phyloP scores from a whole-genome alignment of 257 asterid genomes.

The Ehretia macrophylla region DNA sequence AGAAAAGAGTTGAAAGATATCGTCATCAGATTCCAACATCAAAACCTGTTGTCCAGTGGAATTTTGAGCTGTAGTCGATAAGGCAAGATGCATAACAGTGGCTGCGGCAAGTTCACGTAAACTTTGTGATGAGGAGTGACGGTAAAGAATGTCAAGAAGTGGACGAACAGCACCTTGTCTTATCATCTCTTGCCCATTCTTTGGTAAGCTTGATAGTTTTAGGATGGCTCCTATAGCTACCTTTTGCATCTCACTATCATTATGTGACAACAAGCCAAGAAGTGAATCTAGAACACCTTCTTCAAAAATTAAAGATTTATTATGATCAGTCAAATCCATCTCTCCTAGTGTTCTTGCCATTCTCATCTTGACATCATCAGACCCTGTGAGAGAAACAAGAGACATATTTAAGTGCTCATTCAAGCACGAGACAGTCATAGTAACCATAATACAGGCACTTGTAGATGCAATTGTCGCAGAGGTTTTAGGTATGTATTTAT shows the following conservation, averaged over 20 bases:
- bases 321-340: conserved; percentile 60
- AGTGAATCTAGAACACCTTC: conserved; percentile 49
- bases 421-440: too few relatives aligned
- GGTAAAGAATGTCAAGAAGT: conserved; percentile 48
- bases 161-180: conserved; percentile 44
- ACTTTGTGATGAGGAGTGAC: conserved; percentile 35
- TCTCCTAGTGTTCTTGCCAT: conserved; percentile 63
- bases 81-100: conserved; percentile 43
- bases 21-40: conserved; percentile 51
- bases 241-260: conserved; percentile 39
- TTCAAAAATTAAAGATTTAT: conserved; percentile 46
- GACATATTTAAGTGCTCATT: too few relatives aligned
- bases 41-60: conserved; percentile 26
- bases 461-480: too few relatives aligned
- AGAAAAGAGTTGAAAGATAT: conserved; percentile 39
- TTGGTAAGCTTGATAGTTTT: conserved; percentile 47
- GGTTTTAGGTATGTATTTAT: too few relatives aligned
- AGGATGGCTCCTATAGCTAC: conserved; percentile 45
- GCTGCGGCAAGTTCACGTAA: conserved; percentile 48
- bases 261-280: conserved; percentile 33
- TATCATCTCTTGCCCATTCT: conserved; percentile 54
- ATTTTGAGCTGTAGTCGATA: conserved; percentile 38
- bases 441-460: too few relatives aligned
- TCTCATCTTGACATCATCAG: conserved; percentile 45
- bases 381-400: conserved; percentile 30